Percentiles rank a stretch among this genome's conserved stretches.
Evolutionary conservation across 345 rosid genomes (phyloP).

Genomic region (Xanthoceras sorbifolium): DNA sequence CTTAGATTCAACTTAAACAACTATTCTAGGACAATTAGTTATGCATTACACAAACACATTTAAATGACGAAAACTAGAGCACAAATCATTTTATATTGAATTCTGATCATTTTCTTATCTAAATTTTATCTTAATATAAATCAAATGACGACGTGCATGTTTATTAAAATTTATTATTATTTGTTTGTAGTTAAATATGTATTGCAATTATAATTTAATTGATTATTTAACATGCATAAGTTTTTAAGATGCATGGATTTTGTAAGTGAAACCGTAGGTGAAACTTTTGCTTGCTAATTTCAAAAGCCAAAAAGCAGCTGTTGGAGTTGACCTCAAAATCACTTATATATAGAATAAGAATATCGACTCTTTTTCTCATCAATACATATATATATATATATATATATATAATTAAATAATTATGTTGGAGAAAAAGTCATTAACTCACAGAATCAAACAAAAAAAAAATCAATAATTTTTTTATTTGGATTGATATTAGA

Average conservation of each 20-base stretch:
- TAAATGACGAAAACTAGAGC: too few species aligned
- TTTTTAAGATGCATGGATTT: neutral
- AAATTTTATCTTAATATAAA: too few species aligned
- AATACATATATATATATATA: too few species aligned
- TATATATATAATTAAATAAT: too few species aligned
- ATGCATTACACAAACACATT: neutral
- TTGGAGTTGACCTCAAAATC: conserved; percentile 37
- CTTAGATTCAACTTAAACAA: neutral
- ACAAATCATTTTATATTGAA: too few species aligned
- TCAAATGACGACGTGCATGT: neutral
- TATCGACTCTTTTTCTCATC: conserved; percentile 1
- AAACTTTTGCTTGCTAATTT: conserved; percentile 16
- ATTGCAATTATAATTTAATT: neutral
- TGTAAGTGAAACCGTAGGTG: neutral
- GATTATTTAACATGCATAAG: neutral
- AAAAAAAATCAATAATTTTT: neutral
- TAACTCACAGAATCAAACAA: conserved; percentile 6
- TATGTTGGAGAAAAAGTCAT: conserved; percentile 17
- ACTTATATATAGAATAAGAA: conserved; percentile 1
- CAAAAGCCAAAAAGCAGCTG: conserved; percentile 23
- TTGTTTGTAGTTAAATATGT: neutral
- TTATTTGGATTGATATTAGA: conserved; percentile 8
- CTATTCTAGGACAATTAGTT: neutral
- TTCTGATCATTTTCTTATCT: too few species aligned
- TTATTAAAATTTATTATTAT: neutral